phyloP scores from a whole-genome alignment of 2,329 filamentous ascomycete genomes.

The Kalaharituber pfeilii region DNA sequence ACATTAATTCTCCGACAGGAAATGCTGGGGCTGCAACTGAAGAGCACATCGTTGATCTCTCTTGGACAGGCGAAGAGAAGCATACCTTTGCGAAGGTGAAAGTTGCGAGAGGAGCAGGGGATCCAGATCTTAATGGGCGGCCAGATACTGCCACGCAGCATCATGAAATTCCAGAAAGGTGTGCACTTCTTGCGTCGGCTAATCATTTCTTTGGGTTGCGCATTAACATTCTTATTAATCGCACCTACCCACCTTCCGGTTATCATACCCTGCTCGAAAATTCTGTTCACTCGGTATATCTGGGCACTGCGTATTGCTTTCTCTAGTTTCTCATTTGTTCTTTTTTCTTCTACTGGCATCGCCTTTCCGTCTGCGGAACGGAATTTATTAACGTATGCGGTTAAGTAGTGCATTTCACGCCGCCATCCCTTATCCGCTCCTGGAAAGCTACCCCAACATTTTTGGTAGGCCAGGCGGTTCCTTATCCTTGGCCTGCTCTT shows the following conservation, averaged over 20 bases:
- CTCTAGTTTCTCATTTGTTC: background rate
- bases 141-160: background rate
- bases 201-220: no score
- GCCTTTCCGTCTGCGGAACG: background rate
- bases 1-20: no score
- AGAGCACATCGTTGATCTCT: background rate
- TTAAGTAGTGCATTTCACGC: conserved; percentile 18
- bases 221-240: no score
- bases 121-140: conserved; percentile 7
- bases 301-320: background rate
- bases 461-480: conserved; percentile 35
- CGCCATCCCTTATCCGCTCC: conserved; percentile 50
- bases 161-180: background rate
- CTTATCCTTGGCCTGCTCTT: conserved; percentile 32
- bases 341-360: background rate
- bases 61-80: conserved; percentile 7
- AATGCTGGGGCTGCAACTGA: background rate
- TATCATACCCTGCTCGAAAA: background rate
- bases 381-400: background rate
- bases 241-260: no score
- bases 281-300: background rate
- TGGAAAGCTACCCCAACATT: conserved; percentile 70
- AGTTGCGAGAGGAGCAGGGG: conserved; percentile 21
- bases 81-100: conserved; percentile 29
- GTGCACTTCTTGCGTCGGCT: no score